Conservation (phyloP, 139 green algal genomes). For the Chlamydomonas sp. region DNA sequence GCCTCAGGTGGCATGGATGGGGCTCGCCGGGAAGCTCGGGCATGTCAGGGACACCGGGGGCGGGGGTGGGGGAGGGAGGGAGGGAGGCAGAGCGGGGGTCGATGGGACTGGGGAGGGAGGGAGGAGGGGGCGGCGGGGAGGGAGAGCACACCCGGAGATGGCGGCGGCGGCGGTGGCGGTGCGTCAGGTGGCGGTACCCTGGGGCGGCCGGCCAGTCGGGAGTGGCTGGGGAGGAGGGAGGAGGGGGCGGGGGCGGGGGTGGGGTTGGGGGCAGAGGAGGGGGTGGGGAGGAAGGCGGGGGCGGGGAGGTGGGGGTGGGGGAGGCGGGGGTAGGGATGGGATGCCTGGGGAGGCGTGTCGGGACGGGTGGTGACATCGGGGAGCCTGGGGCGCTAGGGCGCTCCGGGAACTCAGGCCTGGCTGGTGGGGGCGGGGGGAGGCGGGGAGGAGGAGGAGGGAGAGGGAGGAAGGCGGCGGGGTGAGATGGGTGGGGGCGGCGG, state of each 20-base stretch:
- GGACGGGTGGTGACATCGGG: neutral
- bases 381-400: neutral
- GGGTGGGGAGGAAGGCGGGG: too few species aligned
- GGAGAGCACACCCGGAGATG: neutral
- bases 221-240: neutral
- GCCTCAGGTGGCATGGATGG: too few species aligned
- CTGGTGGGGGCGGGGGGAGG: neutral
- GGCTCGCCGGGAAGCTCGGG: too few species aligned
- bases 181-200: too few species aligned
- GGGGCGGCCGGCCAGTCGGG: neutral
- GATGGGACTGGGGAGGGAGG: neutral
- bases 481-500: neutral
- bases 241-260: too few species aligned
- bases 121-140: neutral
- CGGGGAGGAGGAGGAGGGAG: neutral
- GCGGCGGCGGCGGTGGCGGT: neutral
- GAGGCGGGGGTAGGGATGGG: too few species aligned
- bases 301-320: too few species aligned
- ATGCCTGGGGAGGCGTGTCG: neutral
- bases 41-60: too few species aligned
- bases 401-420: neutral
- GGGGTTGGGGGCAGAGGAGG: too few species aligned
- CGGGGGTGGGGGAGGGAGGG: conserved; percentile 7
- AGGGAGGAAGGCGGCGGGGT: too few species aligned
- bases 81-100: neutral